A percentile compares a stretch with the other conserved stretches of the same genome.
These are phyloP conservation scores for Lactarius akahatsu DNA, from an alignment of 768 basidiomycete species.

Conservation along the genomic window DNA sequence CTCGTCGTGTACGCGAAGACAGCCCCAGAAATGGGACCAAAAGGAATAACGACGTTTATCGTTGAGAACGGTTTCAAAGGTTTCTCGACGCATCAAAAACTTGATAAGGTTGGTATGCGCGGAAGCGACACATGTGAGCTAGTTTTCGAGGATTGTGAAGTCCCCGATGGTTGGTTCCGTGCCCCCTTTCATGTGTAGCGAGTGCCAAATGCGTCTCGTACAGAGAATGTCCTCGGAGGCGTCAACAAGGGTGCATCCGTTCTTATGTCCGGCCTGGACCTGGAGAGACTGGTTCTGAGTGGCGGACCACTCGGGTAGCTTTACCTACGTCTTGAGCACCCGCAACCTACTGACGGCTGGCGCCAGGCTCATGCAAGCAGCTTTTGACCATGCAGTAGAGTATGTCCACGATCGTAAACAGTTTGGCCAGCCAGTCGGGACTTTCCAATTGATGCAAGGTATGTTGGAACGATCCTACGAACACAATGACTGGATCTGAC, in stretches of 20 bases:
- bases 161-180: slow-evolving; percentile 70
- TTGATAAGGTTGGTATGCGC: slow-evolving; percentile 97
- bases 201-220: background rate
- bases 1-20: slow-evolving; percentile 94
- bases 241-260: slow-evolving; percentile 80
- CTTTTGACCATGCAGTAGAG: slow-evolving; percentile 83
- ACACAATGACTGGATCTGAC: slow-evolving; percentile 23
- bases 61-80: slow-evolving; percentile 80
- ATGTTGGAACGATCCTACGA: slow-evolving; percentile 26
- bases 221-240: slow-evolving; percentile 82
- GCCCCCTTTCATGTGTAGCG: slow-evolving; percentile 14
- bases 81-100: slow-evolving; percentile 85
- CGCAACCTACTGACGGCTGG: background rate
- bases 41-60: slow-evolving; percentile 91
- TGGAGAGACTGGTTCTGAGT: slow-evolving; percentile 87
- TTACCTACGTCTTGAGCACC: slow-evolving; percentile 2
- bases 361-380: slow-evolving; percentile 83
- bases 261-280: slow-evolving; percentile 91
- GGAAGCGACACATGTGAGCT: slow-evolving; percentile 94
- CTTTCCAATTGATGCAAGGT: slow-evolving; percentile 97
- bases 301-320: slow-evolving; percentile 87
- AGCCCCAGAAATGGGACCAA: slow-evolving; percentile 69
- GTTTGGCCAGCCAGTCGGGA: slow-evolving; percentile 83
- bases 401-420: slow-evolving; percentile 95
- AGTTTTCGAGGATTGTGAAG: slow-evolving; percentile 86